Conservation (phyloP, 2,329 filamentous ascomycete genomes). For the Pseudovirgaria hyperparasitica region DNA sequence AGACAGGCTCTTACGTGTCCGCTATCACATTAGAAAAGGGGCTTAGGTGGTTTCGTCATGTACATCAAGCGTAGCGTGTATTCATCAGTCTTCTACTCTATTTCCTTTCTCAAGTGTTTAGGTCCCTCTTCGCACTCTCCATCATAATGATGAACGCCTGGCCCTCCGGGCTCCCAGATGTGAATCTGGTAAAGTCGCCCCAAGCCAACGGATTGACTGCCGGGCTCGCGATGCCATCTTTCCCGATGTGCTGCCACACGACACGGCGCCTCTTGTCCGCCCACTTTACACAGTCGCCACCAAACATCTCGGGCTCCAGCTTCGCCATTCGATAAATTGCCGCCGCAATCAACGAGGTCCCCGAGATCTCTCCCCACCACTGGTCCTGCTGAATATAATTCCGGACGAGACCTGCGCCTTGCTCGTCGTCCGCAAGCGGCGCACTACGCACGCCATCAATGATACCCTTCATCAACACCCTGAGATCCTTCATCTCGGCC, state of each 20-base stretch:
- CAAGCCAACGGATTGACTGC: constrained; percentile 31
- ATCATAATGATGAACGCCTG: constrained; percentile 32
- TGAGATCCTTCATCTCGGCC: constrained; percentile 14
- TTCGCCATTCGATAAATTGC: constrained; percentile 34
- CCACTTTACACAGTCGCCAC: constrained; percentile 26
- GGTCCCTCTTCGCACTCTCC: constrained; percentile 29
- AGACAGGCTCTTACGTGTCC: background rate
- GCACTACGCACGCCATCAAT: constrained; percentile 23
- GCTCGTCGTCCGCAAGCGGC: constrained; percentile 20
- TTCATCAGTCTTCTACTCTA: too few species aligned
- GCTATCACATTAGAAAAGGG: background rate
- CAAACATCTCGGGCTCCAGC: constrained; percentile 26
- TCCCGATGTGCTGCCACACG: constrained; percentile 23
- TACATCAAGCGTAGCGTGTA: too few species aligned
- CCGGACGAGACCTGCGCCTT: constrained; percentile 27
- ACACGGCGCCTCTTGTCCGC: constrained; percentile 27
- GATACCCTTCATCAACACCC: constrained; percentile 23
- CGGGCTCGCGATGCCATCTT: constrained; percentile 25
- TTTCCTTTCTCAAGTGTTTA: too few species aligned
- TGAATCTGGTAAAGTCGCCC: constrained; percentile 14
- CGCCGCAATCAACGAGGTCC: constrained; percentile 33
- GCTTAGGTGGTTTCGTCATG: background rate
- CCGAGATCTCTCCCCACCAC: constrained; percentile 37
- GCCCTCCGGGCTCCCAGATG: constrained; percentile 26
- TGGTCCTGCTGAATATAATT: constrained; percentile 34